Evolutionary conservation across 441 rosid genomes (phyloP), one percentile per base, ranked within the genome.

Genomic region (Macaranga tanarius): DNA sequence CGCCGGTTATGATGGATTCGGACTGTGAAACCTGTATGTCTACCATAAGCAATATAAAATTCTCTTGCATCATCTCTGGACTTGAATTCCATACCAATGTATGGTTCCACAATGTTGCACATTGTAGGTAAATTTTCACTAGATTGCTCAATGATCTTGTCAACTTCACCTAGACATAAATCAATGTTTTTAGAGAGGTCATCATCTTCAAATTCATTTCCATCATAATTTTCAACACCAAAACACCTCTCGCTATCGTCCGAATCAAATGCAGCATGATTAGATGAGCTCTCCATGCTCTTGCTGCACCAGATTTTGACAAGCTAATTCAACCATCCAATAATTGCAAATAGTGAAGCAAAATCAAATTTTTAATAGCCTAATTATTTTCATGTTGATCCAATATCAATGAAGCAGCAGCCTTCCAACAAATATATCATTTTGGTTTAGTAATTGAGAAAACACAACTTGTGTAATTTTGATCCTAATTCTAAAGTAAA

Each of bases 1-100:
- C 90, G 84, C 7, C 87, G 74, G 71, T 86, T 86, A 75, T 84
- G 87, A 79, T 84, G 89, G 69, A 86, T 82, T 13, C 87, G 84
- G 16, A 86, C 84, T 0, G 84, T 81, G 55, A 86, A 86, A 59
- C 89, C 86, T 54, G 72, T 74, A 7, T 22, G 73, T 72, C 87
- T 78, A 25, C 87, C 86, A 78, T 82, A 81, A 65, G 77, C 84
- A 76, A 79, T 76, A 62, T 84, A 86, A 77, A 77, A 80, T 67
- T 84, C 87, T 34, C 83, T 82, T 58, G 89, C 89, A 47, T 82
- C 85, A 51, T 86, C 89, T 69, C 86, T 82, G 8, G 89, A 81
- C 66, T 76, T 71, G 73, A 86, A 84, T 73, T 84, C 83, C 86
- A 82, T 80, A 62, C 85, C 86, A 40, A 74, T 62, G 56, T 56